A percentile compares a stretch with the other conserved stretches of the same genome.
Evolutionary conservation across 345 rosid genomes (phyloP).

Genomic region (Nephelium lappaceum): DNA sequence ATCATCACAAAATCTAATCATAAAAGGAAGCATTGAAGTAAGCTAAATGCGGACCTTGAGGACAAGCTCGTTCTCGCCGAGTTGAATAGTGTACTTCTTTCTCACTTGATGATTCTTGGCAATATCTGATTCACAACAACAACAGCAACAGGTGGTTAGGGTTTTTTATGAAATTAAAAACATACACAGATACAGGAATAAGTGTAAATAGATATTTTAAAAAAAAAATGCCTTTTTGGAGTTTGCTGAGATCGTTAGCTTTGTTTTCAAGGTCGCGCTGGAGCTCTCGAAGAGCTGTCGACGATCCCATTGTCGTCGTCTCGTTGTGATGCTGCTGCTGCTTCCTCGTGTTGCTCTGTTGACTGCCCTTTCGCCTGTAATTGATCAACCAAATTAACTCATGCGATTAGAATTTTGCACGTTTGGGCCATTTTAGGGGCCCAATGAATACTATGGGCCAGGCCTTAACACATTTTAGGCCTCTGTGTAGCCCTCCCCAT

Average conservation of each 20-base stretch:
- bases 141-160: background rate
- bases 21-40: background rate
- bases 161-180: slow-evolving; percentile 12
- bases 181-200: background rate
- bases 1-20: too few species aligned
- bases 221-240: slow-evolving; percentile 65
- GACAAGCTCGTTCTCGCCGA: slow-evolving; percentile 96
- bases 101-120: slow-evolving; percentile 89
- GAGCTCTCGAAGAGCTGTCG: slow-evolving; percentile 66
- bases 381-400: background rate
- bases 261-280: slow-evolving; percentile 85
- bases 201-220: background rate
- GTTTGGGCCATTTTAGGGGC: background rate
- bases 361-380: background rate
- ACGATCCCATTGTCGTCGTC: slow-evolving; percentile 58
- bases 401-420: background rate
- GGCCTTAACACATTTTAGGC: background rate
- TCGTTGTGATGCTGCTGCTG: slow-evolving; percentile 1
- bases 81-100: slow-evolving; percentile 93
- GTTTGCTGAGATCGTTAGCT: slow-evolving; percentile 78
- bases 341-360: background rate
- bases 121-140: slow-evolving; percentile 48
- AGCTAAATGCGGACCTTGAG: slow-evolving; percentile 56
- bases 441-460: background rate
- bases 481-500: background rate